Evolutionary conservation across 129 eudicot species (phyloP), one percentile per base, ranked within the genome.

Genomic region (Logfia minima): DNA sequence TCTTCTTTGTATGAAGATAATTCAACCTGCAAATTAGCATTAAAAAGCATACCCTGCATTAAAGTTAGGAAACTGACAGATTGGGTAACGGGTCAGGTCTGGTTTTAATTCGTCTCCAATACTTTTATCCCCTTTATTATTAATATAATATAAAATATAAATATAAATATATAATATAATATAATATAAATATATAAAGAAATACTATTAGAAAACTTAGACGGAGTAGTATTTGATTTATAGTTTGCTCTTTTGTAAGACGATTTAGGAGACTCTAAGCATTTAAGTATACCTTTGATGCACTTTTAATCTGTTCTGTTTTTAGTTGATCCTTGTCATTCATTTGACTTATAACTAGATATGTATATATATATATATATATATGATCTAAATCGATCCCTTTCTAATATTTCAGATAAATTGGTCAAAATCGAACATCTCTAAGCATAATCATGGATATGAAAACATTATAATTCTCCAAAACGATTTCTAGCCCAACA

Each of bases 1-100:
- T 84, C 89, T 88, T 88, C 86, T 88, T 69, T 45, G 87, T 78
- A 28, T 88, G 93, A 64, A 88, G 90, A 86, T 88, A 88, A 83
- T 88, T 86, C 79, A 88, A 74, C 82, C 93, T 88, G 66, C 23
- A 73, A 62, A 74, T 10, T 9, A 52, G 39, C 19, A 59, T 52
- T 18, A 24, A 23, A 61, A 61, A 61, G 4, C 66, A 61, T 28
- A 61, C 66, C 6, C 9, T 23, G 34, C 31, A 19, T 21, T 23
- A 61, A 8, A 61, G 14, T 7, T 61, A 16, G 11, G 29, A 61
- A 61, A 61, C 16, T 11, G 62, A 17, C 62, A 56, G 21, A 56
- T 17, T 18, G 62, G 24, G 21, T 58, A 56, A 58, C 8, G 41
- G 41, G 41, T 35, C 41, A 35, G 8, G 2, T 35, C 41, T 35